phyloP scores from a whole-genome alignment of 176 grass and related monocot species.

The Calamus simplicifolius region DNA sequence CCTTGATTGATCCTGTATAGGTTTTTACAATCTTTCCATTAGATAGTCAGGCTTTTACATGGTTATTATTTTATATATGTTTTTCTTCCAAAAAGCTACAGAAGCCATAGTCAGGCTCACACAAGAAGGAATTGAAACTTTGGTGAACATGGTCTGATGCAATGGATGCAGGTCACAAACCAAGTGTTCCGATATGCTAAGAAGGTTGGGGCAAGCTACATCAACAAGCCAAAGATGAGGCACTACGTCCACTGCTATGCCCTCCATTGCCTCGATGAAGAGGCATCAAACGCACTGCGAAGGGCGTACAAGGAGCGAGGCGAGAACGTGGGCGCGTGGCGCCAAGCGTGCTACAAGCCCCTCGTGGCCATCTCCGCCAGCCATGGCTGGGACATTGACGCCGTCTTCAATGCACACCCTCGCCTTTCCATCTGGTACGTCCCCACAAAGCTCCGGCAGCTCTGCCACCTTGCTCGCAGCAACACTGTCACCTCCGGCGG shows the following conservation, averaged over 20 bases:
- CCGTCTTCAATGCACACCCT: constrained; percentile 93
- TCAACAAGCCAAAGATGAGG: constrained; percentile 99
- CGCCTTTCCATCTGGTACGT: constrained; percentile 94
- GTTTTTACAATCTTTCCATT: no score
- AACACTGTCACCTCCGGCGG: constrained; percentile 7
- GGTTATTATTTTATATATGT: no score
- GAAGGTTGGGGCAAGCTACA: constrained; percentile 91
- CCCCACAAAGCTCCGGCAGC: constrained; percentile 82
- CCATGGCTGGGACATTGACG: constrained; percentile 92
- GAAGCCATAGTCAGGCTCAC: no score
- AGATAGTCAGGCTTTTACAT: no score
- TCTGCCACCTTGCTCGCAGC: constrained; percentile 82
- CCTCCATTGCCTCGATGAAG: constrained; percentile 92
- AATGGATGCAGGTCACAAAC: constrained; percentile 64
- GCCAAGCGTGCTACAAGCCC: constrained; percentile 90
- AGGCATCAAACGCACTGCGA: constrained; percentile 71
- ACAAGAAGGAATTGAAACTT: no score
- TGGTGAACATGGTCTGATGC: no score
- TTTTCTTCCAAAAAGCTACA: no score
- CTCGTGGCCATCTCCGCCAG: constrained; percentile 76
- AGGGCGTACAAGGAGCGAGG: constrained; percentile 76
- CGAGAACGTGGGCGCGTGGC: constrained; percentile 89
- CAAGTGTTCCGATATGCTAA: constrained; percentile 98
- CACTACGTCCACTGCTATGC: constrained; percentile 99
- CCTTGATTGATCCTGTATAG: no score